phyloP scores from a whole-genome alignment of 1,284 basidiomycete species.

The Fomitopsis betulina region DNA sequence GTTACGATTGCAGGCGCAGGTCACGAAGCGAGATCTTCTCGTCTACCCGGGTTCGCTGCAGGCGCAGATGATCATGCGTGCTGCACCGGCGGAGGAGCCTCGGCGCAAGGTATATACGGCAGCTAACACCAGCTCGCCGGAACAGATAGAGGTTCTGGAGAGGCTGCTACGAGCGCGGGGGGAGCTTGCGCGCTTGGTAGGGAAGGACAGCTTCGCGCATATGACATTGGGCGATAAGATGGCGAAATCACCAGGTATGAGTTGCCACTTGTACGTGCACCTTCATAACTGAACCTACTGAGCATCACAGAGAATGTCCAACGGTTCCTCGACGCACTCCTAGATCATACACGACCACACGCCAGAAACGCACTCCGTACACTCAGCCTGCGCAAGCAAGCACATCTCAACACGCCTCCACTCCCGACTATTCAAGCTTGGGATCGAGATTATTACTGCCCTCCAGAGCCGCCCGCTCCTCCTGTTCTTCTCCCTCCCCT shows the following conservation, averaged over 20 bases:
- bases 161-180: slow-evolving; percentile 71
- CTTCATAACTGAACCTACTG: background rate
- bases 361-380: slow-evolving; percentile 70
- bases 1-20: slow-evolving; percentile 67
- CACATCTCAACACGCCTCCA: slow-evolving; percentile 48
- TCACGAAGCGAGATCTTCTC: slow-evolving; percentile 65
- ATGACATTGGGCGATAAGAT: slow-evolving; percentile 91
- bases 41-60: slow-evolving; percentile 84
- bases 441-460: slow-evolving; percentile 90
- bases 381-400: slow-evolving; percentile 73
- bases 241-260: slow-evolving; percentile 81
- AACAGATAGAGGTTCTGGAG: slow-evolving; percentile 74
- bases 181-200: slow-evolving; percentile 78
- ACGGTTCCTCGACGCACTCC: slow-evolving; percentile 77
- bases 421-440: slow-evolving; percentile 79
- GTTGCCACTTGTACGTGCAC: background rate
- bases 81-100: slow-evolving; percentile 79
- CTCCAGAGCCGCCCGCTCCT: slow-evolving; percentile 68
- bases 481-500: slow-evolving; percentile 67
- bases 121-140: slow-evolving; percentile 62
- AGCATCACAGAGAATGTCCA: slow-evolving; percentile 68
- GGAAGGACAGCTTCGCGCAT: slow-evolving; percentile 78
- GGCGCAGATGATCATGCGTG: slow-evolving; percentile 89
- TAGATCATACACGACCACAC: slow-evolving; percentile 72
- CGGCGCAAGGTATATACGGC: slow-evolving; percentile 78